phyloP scores from a whole-genome alignment of 2,329 filamentous ascomycete genomes.

The Fusarium sp. region DNA sequence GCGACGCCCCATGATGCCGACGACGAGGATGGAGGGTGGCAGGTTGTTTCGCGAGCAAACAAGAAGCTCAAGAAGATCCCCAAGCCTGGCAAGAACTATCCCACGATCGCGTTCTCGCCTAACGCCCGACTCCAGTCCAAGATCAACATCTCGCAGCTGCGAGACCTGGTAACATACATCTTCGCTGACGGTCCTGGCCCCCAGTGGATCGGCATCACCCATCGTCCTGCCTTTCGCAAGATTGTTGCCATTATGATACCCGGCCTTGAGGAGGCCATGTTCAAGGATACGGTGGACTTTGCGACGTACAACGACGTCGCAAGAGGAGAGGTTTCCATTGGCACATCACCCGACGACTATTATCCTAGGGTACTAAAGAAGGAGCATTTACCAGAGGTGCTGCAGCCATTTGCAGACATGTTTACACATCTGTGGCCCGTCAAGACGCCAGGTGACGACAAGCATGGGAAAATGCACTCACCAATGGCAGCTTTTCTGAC shows the following conservation, averaged over 20 bases:
- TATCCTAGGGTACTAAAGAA: slow-evolving; percentile 66
- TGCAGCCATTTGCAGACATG: slow-evolving; percentile 80
- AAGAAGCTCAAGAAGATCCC: slow-evolving; percentile 74
- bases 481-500: slow-evolving; percentile 87
- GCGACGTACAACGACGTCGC: slow-evolving; percentile 57
- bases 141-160: slow-evolving; percentile 72
- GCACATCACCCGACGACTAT: slow-evolving; percentile 69
- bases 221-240: slow-evolving; percentile 76
- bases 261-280: slow-evolving; percentile 91
- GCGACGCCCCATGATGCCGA: slow-evolving; percentile 59
- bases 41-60: slow-evolving; percentile 64
- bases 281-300: slow-evolving; percentile 71
- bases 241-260: slow-evolving; percentile 93
- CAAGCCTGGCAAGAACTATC: slow-evolving; percentile 67
- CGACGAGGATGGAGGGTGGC: slow-evolving; percentile 61
- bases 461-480: slow-evolving; percentile 83
- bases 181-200: slow-evolving; percentile 74
- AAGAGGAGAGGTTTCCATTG: slow-evolving; percentile 46
- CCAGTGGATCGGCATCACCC: slow-evolving; percentile 72
- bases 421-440: slow-evolving; percentile 93
- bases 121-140: slow-evolving; percentile 70
- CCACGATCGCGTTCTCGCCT: slow-evolving; percentile 68
- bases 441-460: slow-evolving; percentile 86
- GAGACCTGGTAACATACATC: slow-evolving; percentile 74
- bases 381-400: slow-evolving; percentile 62